Base-by-base conservation (phyloP, 2,329 filamentous ascomycete species). In the Talaromyces sp. region DNA sequence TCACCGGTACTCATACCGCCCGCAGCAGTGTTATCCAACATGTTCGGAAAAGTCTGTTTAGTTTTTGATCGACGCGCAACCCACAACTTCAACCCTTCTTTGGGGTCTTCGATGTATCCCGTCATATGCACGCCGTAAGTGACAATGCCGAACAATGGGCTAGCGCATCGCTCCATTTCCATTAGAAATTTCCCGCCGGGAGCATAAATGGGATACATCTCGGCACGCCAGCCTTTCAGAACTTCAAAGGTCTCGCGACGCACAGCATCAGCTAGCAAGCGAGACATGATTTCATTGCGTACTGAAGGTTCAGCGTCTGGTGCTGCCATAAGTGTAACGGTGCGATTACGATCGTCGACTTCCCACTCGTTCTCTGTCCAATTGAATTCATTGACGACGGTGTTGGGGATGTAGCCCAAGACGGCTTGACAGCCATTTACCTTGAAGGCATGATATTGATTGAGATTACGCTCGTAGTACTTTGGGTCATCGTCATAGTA, bases 11-110 rank as follows among this genome's bases (percentile, higher is more conserved):
- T 88, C 70, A 98, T 88, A 0, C 92, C 91, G 3, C 91, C 91
- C 0, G 93, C 95, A 7, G 96, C 95, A 1, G 93, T 93, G 76
- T 98, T 99, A 78, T 99, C 95, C 69, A 99, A 83, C 83, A 97
- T 93, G n/a, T 90, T 86, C 0, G 90, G 89, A 74, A 94, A 99
- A 0, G 93, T 97, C 69, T 91, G 87, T 82, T 98, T 99, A 66
- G 82, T 86, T 60, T 82, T 83, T 13, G 93, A 86, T 10, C 95
- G 85, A 54, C 89, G 85, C 3, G 95, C 91, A 1, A 96, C 86
- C 94, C 95, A 98, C 47, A 99, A 83, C 72, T 87, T 89, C 52
- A 96, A 79, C 19, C 88, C 89, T 61, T 78, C 72, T 35, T 75
- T 76, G 11, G 58, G 41, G 45, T 83, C 80, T 24, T 80, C 76